Evolutionary conservation across 208 protist genomes (phyloP), one percentile per base, ranked within the genome.

Genomic region (Strigomonas oncopelti): DNA sequence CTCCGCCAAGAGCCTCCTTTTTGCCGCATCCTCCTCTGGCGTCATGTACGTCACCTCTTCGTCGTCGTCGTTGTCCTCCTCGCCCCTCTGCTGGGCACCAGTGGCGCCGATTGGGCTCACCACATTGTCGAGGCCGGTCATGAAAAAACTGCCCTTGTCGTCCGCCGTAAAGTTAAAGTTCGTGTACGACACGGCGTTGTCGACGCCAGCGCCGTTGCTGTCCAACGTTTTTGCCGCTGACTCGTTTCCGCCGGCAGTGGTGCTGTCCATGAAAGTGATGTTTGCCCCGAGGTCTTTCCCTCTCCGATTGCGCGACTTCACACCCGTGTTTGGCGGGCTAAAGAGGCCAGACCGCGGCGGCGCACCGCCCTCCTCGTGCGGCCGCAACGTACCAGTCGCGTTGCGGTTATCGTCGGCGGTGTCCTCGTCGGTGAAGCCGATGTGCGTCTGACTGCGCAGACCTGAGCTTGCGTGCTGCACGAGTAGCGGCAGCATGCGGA

Each of bases 211-310:
- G 64, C 34, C 24, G 54, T 27, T 24, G 51, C 54, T 13, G 56
- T 68, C 22, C 34, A 3, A 9, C 34, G 7, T 38, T 1, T 48
- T 14, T 48, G 13, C 5, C 42, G 13, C 46, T 66, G 34, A 51
- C 34, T 29, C 22, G 20, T 29, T 24, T 2, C 51, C 51, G 20
- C 18, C 46, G 46, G 3, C 22, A 28, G 2, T 18, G n/a, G 54
- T 61, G 11, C 54, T 48, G 62, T 67, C 64, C 3, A 38, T 42
- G n/a, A 28, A 53, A 0, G 54, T 59, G 53, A 68, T 68, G 53
- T 53, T 38, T 53, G 22, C 16, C 22, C 1, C 24, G 51, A 5
- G 5, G 51, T 29, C 51, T 28, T 28, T 5, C 22, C 5, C 51
- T 3, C 22, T 25, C 2, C 51, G 20, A 14, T 55, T 55, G 51